Base-by-base conservation (phyloP, 1,139 yeast genomes). In the Nakaseomyces bracarensis region DNA sequence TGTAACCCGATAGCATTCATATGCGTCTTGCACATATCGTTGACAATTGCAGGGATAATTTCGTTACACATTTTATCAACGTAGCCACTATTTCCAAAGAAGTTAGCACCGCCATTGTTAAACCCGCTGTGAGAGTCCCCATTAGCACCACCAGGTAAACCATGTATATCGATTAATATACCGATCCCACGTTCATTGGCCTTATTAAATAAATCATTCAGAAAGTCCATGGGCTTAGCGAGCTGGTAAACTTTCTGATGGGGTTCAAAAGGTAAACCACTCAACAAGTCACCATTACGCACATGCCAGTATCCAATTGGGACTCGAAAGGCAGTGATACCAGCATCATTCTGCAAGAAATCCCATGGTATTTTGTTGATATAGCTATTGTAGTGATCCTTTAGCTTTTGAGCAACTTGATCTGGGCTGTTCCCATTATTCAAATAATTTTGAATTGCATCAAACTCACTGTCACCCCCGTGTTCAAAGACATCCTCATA, bases 271-370 rank as follows among this genome's bases (percentile, higher is more conserved):
- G 79, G 76, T 6, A 94, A 81, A 4, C 51, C 50, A 14, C 45
- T 43, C 22, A 82, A 65, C 57, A 69, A 81, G 11, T 54, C 52
- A 1, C 84, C 84, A n/a, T 80, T 80, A 39, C 68, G 74, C 9
- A 87, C 75, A 45, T 76, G 79, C 96, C 96, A 91, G 62, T 83
- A 91, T 0, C 97, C 97, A 50, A 91, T 64, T 3, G 98, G 97
- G 7, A 89, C 71, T 51, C 98, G 71, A 7, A 91, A 72, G 0
- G 87, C 73, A 14, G 84, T 86, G 15, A 85, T 85, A 6, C 82
- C 81, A 39, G 74, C 76, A 16, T 69, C 67, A 38, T 67, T 62
- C 14, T 42, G 39, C 35, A 91, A 63, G 84, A 87, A 86, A 16
- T 71, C 58, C 95, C 96, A 87, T 57, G 91, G 96, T 18, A 55